Base-by-base conservation (phyloP, 2,329 filamentous ascomycete genomes). In the Claviceps pusilla region DNA sequence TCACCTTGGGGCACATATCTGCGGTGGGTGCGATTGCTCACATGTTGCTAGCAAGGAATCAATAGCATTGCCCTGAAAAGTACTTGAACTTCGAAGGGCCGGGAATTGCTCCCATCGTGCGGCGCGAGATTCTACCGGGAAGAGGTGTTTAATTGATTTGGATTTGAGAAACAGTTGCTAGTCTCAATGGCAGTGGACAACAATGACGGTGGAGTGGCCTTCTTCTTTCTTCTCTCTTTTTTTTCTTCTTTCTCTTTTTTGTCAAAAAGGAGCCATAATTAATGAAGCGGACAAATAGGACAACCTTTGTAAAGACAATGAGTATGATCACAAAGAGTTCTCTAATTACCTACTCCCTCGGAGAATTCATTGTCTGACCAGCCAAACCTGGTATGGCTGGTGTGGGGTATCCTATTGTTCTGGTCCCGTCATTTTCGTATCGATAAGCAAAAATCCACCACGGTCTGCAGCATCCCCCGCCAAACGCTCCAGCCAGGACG, bases 361-460 rank as follows among this genome's bases (percentile, higher is more conserved):
- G 24, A 24, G 24, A 24, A 24, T 24, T 24, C 24, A 24, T 37
- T 12, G 35, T 11, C 9, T 37, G 7, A 10, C 2, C 10, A 37
- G 35, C 35, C 9, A 37, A 37, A 37, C 9, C 35, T n/a, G 28
- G 47, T 48, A 19, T 24, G 16, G 47, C 19, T 45, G n/a, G 10
- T 45, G 19, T 16, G 42, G 19, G 42, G n/a, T 37, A 10, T 37
- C 7, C 11, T 12, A 14, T 29, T 28, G 19, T 29, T 47, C 43
- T 46, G 19, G 19, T 29, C 29, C 43, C 29, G 19, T 6, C 11
- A 7, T 4, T 16, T 4, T 11, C 14, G 24, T 55, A 55, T 55
- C 54, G 54, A 55, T 53, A 55, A 50, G 54, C 33, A 24, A 29
- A 45, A 43, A 19, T 37, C 19, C 35, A 48, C n/a, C 39, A 39